phyloP scores from a whole-genome alignment of 2,329 filamentous ascomycete species.

The Chaetomiaceae sp. region DNA sequence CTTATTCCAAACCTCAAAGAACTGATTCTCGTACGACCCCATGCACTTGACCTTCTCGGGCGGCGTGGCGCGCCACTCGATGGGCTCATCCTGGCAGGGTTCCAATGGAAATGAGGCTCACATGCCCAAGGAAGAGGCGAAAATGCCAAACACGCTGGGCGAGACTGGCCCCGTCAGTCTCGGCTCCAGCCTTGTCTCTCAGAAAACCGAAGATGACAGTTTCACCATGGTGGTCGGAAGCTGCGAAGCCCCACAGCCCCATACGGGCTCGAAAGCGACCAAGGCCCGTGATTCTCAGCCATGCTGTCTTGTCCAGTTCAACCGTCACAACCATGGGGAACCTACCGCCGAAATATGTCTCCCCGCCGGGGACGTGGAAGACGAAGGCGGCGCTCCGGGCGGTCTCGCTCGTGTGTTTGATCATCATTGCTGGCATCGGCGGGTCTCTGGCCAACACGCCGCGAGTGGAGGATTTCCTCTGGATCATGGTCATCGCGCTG shows the following conservation, averaged over 20 bases:
- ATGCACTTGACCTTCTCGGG: slow-evolving; percentile 48
- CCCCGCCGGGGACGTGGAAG: slow-evolving; percentile 11
- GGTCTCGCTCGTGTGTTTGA: not conserved
- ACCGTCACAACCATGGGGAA: too few relatives aligned
- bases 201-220: too few relatives aligned
- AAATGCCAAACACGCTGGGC: too few relatives aligned
- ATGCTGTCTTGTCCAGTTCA: too few relatives aligned
- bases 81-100: slow-evolving; percentile 28
- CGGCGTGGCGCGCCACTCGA: slow-evolving; percentile 42
- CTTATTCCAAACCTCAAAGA: slow-evolving; percentile 41
- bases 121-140: too few relatives aligned
- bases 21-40: slow-evolving; percentile 38
- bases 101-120: too few relatives aligned
- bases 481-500: not conserved
- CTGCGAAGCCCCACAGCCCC: too few relatives aligned
- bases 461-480: not conserved
- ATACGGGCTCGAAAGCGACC: too few relatives aligned
- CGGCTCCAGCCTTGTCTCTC: too few relatives aligned
- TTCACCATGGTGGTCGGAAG: too few relatives aligned
- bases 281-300: too few relatives aligned
- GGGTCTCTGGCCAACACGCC: not conserved
- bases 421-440: slow-evolving; percentile 1
- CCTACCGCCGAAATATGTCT: slow-evolving; percentile 16
- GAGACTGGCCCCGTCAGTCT: too few relatives aligned
- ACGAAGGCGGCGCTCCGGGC: slow-evolving; percentile 9